Percentiles rank a stretch among this genome's conserved stretches.
phyloP scores from a whole-genome alignment of 1,139 yeast species.

The Geotrichum klebahnii region DNA sequence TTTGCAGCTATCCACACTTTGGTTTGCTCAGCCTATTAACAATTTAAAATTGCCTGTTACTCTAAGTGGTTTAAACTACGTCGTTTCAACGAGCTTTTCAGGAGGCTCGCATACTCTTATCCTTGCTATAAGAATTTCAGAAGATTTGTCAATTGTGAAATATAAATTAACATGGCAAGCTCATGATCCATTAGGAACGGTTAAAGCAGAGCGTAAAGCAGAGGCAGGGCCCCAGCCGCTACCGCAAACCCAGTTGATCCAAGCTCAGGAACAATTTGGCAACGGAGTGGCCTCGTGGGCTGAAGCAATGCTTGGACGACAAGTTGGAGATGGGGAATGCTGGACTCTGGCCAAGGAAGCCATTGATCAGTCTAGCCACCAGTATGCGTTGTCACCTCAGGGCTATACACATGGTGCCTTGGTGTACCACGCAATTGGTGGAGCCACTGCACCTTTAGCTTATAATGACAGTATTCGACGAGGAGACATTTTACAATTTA shows the following conservation, averaged over 20 bases:
- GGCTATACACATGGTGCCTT: slow-evolving; percentile 59
- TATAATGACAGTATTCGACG: slow-evolving; percentile 39
- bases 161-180: slow-evolving; percentile 49
- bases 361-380: slow-evolving; percentile 55
- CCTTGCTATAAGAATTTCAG: slow-evolving; percentile 41
- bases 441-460: slow-evolving; percentile 32
- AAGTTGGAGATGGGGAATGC: slow-evolving; percentile 70
- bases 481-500: slow-evolving; percentile 49
- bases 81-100: slow-evolving; percentile 22
- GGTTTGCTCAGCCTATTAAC: slow-evolving; percentile 31
- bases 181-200: slow-evolving; percentile 33
- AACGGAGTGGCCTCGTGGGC: slow-evolving; percentile 58
- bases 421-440: slow-evolving; percentile 40
- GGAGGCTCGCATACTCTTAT: slow-evolving; percentile 27
- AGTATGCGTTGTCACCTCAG: slow-evolving; percentile 56
- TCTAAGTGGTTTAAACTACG: slow-evolving; percentile 29
- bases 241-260: slow-evolving; percentile 40
- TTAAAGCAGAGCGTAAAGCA: slow-evolving; percentile 40
- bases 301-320: slow-evolving; percentile 51
- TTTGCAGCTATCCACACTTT: slow-evolving; percentile 29
- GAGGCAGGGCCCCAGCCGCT: slow-evolving; percentile 53
- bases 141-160: slow-evolving; percentile 50
- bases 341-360: slow-evolving; percentile 75
- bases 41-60: slow-evolving; percentile 30
- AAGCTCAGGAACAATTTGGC: slow-evolving; percentile 38